Evolutionary conservation across 805 yeast species (phyloP).

Genomic region (Candida oleophila): DNA sequence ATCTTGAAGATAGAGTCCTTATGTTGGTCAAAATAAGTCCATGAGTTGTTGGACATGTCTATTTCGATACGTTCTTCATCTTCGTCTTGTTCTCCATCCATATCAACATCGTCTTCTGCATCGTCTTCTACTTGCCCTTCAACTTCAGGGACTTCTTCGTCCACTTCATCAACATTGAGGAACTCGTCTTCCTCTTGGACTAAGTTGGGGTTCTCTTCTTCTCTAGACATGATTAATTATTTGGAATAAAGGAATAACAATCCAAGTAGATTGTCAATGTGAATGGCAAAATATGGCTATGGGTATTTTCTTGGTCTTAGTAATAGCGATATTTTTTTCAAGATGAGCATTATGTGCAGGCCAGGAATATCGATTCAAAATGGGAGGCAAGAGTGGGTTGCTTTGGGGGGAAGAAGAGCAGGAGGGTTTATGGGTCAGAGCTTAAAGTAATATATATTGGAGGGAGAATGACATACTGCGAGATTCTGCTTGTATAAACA

Average conservation of each 20-base stretch:
- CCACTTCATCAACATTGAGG: conserved; percentile 29
- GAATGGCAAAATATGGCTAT: background rate
- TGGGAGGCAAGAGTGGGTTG: too few relatives aligned
- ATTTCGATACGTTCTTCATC: conserved; percentile 64
- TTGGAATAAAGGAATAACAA: background rate
- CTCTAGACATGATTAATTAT: conserved; percentile 2
- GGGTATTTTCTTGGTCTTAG: background rate
- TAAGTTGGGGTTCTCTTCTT: conserved; percentile 2
- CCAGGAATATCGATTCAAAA: background rate
- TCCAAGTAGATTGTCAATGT: too few relatives aligned
- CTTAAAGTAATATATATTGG: too few relatives aligned
- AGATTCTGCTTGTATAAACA: too few relatives aligned
- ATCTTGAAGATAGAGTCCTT: conserved; percentile 82
- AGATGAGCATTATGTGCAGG: background rate
- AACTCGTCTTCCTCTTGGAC: conserved; percentile 26
- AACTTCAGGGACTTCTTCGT: conserved; percentile 33
- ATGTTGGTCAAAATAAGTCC: conserved; percentile 86
- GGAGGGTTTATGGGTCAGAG: too few relatives aligned
- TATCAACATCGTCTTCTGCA: conserved; percentile 30
- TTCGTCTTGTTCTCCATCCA: conserved; percentile 29
- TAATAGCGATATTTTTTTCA: background rate
- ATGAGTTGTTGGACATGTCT: conserved; percentile 87
- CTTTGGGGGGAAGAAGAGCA: too few relatives aligned
- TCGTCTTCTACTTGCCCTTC: conserved; percentile 34
- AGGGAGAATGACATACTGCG: too few relatives aligned